Evolutionary conservation across 169 alveolate species (phyloP), one percentile per base, ranked within the genome.

Genomic region (Ichthyophthirius multifiliis): DNA sequence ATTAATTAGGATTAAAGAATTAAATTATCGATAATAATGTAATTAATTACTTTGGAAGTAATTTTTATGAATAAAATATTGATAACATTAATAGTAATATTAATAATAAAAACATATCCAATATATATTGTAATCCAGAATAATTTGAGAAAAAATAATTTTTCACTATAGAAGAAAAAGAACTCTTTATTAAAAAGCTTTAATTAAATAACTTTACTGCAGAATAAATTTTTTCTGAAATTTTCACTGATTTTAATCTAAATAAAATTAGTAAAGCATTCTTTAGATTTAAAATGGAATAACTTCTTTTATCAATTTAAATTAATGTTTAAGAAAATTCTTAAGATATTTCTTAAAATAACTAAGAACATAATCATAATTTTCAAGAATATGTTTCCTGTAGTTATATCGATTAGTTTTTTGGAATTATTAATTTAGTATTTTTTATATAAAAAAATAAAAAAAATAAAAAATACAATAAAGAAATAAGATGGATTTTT

Each of bases 211-310:
- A 77, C 18, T 77, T 77, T 47, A 77, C 85, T 0, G 43, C 80
- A 18, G 85, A 79, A 65, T 71, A 79, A 39, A 34, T 79, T 1
- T 79, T 79, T 79, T 73, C 65, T 44, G 85, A 79, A 41, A 79
- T 79, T 1, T 79, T 79, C 37, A 44, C 85, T 7, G 85, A 79
- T 32, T 44, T 75, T 32, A 30, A 74, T 20, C 67, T 79, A 79
- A 45, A 65, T 9, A 79, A 79, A 47, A 79, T 79, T 9, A 64
- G 79, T n/a, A 71, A 65, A 18, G 85, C 85, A 6, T 79, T 79
- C 64, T 79, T 79, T 65, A 79, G 74, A 67, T 79, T 79, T 47
- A 79, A 79, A 46, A 79, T 79, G 37, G 85, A 79, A 39, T 62
- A 30, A 18, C 43, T 79, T 16, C 45, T 45, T 12, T 79, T 73